A percentile compares a stretch with the other conserved stretches of the same genome.
These are phyloP conservation scores for Diplocarpon mali DNA, from an alignment of 2,329 filamentous ascomycete genomes.

Conservation along the genomic window DNA sequence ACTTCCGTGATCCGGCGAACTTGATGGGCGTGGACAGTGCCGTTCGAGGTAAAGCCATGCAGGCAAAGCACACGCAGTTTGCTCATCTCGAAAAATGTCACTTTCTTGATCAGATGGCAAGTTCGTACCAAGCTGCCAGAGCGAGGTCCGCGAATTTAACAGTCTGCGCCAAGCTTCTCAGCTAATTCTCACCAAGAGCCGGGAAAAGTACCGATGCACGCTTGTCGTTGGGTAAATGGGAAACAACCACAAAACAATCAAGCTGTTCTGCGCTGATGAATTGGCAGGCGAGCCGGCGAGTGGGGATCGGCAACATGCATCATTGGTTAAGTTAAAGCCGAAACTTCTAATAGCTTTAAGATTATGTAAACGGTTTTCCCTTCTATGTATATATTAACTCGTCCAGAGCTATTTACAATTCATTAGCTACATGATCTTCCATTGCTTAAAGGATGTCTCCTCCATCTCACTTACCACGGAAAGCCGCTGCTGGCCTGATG, in stretches of 20 bases:
- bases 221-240: no score
- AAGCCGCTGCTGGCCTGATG: conserved; percentile 9
- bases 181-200: no score
- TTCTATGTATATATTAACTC: no score
- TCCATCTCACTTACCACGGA: conserved; percentile 7
- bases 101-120: background rate
- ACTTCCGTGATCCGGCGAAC: conserved; percentile 4
- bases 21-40: conserved; percentile 10
- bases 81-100: conserved; percentile 6
- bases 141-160: background rate
- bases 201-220: no score
- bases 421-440: no score
- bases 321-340: background rate
- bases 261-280: no score
- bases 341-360: background rate
- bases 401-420: no score
- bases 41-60: conserved; percentile 15
- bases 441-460: conserved; percentile 6
- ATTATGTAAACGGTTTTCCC: background rate
- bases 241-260: no score
- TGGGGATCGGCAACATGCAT: background rate
- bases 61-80: conserved; percentile 14
- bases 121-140: no score
- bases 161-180: no score
- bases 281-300: background rate